Base-by-base conservation (phyloP, 2,329 filamentous ascomycete genomes). In the Trichoderma koningiopsis region DNA sequence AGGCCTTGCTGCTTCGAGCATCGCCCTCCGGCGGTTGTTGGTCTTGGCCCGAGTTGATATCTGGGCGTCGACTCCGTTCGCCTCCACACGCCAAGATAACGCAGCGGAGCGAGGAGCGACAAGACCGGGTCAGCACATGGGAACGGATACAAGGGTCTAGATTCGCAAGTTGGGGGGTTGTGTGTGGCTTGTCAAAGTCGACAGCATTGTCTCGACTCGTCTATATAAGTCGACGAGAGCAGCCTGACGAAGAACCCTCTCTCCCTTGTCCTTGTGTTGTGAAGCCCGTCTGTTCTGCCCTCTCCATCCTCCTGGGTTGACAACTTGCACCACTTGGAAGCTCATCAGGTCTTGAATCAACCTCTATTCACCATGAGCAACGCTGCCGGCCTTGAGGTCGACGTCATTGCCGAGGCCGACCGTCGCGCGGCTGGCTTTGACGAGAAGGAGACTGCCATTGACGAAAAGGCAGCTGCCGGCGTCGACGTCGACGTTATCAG, bases 341-440 rank as follows among this genome's bases (percentile, higher is more conserved):
- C 43, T 67, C 61, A 52, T 8, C 43, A 53, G 61, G 61, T 7
- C n/a, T 55, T 24, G 35, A 19, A 40, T 40, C 47, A 59, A 16
- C 47, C 37, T 43, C 19, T 29, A 40, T 37, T 65, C 73, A 75
- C 43, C 65, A 81, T 81, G 80, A 77, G 78, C 64, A 79, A 72
- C 73, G 74, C 79, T 59, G 70, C 72, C 71, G 75, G 79, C 70
- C 76, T 79, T 73, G 78, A 81, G 74, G 74, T 70, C 70, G 80
- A 81, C 70, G 77, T 75, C 74, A 80, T 81, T 69, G 75, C 70
- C 57, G 77, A 79, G 69, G 69, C 76, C 52, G 79, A 80, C 74
- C 68, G 73, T 56, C 74, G 70, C 33, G 77, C 75, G 47, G 58
- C 43, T 33, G 65, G 65, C 70, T 73, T 77, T 60, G 71, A 74